phyloP scores from a whole-genome alignment of 805 yeast genomes.

The Wickerhamomyces sydowiorum region DNA sequence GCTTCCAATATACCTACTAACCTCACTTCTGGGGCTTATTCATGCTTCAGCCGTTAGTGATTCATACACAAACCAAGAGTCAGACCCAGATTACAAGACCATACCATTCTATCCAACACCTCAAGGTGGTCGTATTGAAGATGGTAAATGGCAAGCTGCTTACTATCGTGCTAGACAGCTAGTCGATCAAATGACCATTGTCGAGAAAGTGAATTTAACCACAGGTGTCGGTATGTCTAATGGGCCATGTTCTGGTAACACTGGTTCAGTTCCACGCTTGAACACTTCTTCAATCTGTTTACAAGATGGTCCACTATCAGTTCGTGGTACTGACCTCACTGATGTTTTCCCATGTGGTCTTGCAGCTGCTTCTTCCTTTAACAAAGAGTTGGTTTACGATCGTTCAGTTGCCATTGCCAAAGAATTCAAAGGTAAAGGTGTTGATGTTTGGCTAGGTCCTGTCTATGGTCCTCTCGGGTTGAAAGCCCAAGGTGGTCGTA shows the following conservation, averaged over 20 bases:
- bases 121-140: conserved; percentile 36
- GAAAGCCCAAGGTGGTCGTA: conserved; percentile 54
- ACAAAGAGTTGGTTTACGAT: conserved; percentile 40
- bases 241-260: conserved; percentile 55
- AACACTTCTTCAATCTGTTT: conserved; percentile 46
- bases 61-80: not conserved
- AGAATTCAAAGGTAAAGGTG: conserved; percentile 46
- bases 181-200: conserved; percentile 44
- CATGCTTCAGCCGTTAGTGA: not conserved
- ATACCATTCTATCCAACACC: conserved; percentile 13
- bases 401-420: conserved; percentile 50
- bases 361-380: conserved; percentile 50
- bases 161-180: conserved; percentile 43
- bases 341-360: conserved; percentile 50
- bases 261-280: conserved; percentile 48
- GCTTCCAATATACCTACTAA: not conserved
- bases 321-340: conserved; percentile 44
- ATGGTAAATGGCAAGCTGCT: conserved; percentile 46
- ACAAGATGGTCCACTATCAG: conserved; percentile 56
- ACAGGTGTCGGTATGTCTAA: conserved; percentile 54
- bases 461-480: conserved; percentile 50
- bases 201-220: conserved; percentile 53
- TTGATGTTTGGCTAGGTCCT: conserved; percentile 50
- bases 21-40: not conserved
- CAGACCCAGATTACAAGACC: not conserved